Evolutionary conservation across 345 rosid genomes (phyloP), one percentile per base, ranked within the genome.

Genomic region (Salix dunnii): DNA sequence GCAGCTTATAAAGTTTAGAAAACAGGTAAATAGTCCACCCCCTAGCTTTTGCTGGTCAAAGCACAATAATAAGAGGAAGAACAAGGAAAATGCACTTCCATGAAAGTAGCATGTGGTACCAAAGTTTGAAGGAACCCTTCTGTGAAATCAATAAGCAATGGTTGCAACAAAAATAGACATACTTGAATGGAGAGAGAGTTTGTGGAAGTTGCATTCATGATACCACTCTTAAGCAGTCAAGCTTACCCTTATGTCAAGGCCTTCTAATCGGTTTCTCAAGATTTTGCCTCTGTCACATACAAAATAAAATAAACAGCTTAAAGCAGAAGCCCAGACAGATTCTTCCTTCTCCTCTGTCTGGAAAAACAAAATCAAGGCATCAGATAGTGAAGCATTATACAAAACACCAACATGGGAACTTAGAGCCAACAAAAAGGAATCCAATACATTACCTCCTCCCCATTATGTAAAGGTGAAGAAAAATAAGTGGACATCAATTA

Each of bases 211-310:
- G 60, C 21, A 65, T 63, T 11, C 33, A 35, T 20, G 36, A 74
- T 51, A 27, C 35, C 8, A 48, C 13, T 12, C 6, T n/a, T n/a
- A 38, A 5, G 30, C 20, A 38, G 42, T 66, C 49, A 49, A 27
- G 73, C 91, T 83, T 75, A 96, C 99, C 93, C 99, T 89, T 81
- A 96, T 93, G 87, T 96, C 99, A 82, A 96, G 98, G 78, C 99
- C 99, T 82, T 89, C 87, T 84, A 96, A 84, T 79, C 88, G 86
- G 55, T 84, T 87, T 79, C 95, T 87, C 85, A 86, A 82, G 77
- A 96, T 93, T 84, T 89, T 93, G 73, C 98, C 95, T 76, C 99
- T 87, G 67, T 92, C 97, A 80, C 92, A 91, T 70, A 93, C 92
- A 82, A 96, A 96, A 89, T 93, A 96, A 70, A 96, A 92, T 70